These are phyloP conservation scores for Arctostaphylos glauca DNA, from an alignment of 148 eudicot species.

Conservation along the genomic window DNA sequence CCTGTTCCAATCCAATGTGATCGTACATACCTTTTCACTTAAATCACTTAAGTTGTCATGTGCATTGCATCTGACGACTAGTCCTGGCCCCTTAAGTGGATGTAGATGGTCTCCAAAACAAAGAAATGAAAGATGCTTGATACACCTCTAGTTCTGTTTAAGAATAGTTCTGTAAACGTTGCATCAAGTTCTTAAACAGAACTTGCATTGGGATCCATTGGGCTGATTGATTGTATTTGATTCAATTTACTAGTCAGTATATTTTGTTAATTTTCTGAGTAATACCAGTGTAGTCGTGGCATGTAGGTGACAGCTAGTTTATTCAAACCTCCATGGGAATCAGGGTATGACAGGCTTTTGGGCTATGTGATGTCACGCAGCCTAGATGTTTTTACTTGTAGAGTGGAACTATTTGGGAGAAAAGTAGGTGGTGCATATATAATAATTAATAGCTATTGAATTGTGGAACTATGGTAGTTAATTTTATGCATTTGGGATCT, in stretches of 20 bases:
- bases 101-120: not conserved
- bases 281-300: not conserved
- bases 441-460: not conserved
- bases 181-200: not conserved
- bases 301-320: not conserved
- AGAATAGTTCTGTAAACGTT: not conserved
- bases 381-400: not conserved
- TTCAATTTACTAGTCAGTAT: not conserved
- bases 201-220: not conserved
- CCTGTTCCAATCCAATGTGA: not conserved
- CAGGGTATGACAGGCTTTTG: not conserved
- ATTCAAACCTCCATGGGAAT: not conserved
- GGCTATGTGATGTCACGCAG: constrained; percentile 2
- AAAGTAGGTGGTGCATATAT: not conserved
- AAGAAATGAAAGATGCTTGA: not conserved
- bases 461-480: not conserved
- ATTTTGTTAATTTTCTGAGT: not conserved
- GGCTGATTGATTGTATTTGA: not conserved
- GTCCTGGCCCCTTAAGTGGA: not conserved
- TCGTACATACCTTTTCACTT: not conserved
- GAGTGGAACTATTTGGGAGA: not conserved
- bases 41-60: not conserved
- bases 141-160: not conserved
- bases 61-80: not conserved
- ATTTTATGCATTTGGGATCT: not conserved